A percentile compares a stretch with the other conserved stretches of the same genome.
Evolutionary conservation across 1,284 basidiomycete species (phyloP).

Genomic region (Xerocomus nothofagi): DNA sequence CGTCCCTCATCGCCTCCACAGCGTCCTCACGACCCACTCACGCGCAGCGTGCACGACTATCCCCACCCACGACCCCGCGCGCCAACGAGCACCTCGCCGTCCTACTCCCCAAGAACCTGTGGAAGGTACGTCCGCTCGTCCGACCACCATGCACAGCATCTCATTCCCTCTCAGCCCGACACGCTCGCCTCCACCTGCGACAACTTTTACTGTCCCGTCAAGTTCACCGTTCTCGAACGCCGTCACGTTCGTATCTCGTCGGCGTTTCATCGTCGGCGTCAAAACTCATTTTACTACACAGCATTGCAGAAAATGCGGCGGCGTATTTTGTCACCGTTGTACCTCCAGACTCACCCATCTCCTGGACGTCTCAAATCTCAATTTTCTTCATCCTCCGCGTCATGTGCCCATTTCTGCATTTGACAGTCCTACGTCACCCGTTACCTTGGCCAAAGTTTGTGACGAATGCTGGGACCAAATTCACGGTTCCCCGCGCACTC

Average conservation of each 20-base stretch:
- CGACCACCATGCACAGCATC: neutral
- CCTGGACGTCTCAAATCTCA: constrained; percentile 65
- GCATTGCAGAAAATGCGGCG: constrained; percentile 81
- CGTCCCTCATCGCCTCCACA: constrained; percentile 7
- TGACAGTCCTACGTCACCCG: constrained; percentile 55
- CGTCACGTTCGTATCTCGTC: constrained; percentile 55
- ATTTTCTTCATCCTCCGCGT: constrained; percentile 67
- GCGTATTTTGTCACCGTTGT: constrained; percentile 67
- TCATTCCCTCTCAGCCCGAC: constrained; percentile 55
- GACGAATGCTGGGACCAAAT: constrained; percentile 74
- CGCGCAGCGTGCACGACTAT: constrained; percentile 16
- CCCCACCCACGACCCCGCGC: constrained; percentile 28
- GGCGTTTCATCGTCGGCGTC: constrained; percentile 10
- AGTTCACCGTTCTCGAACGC: constrained; percentile 67
- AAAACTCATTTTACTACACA: constrained; percentile 31
- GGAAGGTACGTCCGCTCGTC: constrained; percentile 57
- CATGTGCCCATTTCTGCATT: constrained; percentile 56
- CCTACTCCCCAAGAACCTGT: constrained; percentile 61
- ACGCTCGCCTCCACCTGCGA: constrained; percentile 61
- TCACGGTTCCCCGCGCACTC: constrained; percentile 51
- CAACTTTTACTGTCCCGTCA: constrained; percentile 63
- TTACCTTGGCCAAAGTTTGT: constrained; percentile 57
- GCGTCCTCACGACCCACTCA: constrained; percentile 25
- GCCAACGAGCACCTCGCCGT: constrained; percentile 76
- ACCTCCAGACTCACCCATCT: constrained; percentile 56